A percentile compares a stretch with the other conserved stretches of the same genome.
Conservation (phyloP, 129 eudicot species). For the Silybum marianum region DNA sequence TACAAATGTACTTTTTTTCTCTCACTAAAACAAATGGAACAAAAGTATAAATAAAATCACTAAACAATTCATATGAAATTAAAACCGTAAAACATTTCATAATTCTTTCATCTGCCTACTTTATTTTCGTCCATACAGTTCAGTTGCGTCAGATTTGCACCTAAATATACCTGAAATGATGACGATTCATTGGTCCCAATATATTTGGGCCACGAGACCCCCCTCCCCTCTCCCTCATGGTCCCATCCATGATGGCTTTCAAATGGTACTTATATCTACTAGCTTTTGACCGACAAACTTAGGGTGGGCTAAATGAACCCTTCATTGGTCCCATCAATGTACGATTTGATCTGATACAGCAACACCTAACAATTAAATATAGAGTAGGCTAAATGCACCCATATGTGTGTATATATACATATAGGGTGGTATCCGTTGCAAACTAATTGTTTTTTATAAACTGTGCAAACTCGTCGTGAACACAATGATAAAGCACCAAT, state of each 20-base stretch:
- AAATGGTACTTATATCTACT: not conserved
- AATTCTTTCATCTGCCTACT: not conserved
- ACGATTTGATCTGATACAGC: no score
- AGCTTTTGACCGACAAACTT: slow-evolving; percentile 19
- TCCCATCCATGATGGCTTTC: slow-evolving; percentile 38
- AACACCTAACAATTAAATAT: no score
- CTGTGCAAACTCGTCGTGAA: no score
- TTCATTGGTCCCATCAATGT: no score
- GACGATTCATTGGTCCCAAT: not conserved
- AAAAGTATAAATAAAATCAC: not conserved
- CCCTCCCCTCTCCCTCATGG: not conserved
- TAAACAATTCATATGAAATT: not conserved
- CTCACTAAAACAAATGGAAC: not conserved
- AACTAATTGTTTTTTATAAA: no score
- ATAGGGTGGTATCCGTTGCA: no score
- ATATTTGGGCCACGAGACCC: not conserved
- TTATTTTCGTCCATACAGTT: not conserved
- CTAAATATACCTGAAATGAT: not conserved
- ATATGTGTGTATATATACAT: no score
- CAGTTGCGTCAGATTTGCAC: not conserved
- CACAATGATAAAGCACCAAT: no score
- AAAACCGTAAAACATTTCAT: not conserved
- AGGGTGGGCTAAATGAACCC: not conserved
- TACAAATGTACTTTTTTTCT: no score
- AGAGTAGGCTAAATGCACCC: no score